Evolutionary conservation across 306 rosid genomes (phyloP).

Genomic region (Acacia confusa): DNA sequence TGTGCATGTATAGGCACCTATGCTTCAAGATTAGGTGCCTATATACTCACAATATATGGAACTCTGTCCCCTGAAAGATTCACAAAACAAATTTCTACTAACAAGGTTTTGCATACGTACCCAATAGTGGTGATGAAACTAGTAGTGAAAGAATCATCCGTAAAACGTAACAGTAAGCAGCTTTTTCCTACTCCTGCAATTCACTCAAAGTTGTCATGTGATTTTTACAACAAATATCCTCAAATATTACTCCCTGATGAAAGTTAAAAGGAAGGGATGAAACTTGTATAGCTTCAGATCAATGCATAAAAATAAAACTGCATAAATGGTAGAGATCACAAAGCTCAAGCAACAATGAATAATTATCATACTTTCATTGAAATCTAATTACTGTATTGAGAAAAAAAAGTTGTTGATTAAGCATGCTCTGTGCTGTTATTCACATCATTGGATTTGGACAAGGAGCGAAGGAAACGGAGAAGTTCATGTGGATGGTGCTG

Average conservation of each 20-base stretch:
- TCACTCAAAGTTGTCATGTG: background rate
- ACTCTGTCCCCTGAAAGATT: background rate
- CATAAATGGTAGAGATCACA: background rate
- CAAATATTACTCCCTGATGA: background rate
- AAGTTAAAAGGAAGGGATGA: background rate
- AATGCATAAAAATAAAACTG: background rate
- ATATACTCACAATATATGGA: background rate
- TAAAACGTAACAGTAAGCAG: conserved; percentile 38
- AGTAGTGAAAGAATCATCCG: conserved; percentile 37
- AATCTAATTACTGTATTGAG: background rate
- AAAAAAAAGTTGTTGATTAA: background rate
- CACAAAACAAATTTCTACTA: background rate
- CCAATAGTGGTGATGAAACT: conserved; percentile 43
- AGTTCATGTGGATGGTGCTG: background rate
- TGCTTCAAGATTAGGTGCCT: background rate
- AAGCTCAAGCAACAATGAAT: background rate
- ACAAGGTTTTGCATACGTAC: background rate
- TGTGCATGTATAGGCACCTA: no score
- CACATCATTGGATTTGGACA: background rate
- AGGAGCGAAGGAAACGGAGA: background rate
- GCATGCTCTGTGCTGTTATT: background rate
- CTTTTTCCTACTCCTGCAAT: conserved; percentile 46
- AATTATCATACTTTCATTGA: background rate
- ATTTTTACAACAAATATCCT: background rate
- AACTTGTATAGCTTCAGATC: background rate